Conservation (phyloP, 345 rosid species). For the Adansonia digitata region DNA sequence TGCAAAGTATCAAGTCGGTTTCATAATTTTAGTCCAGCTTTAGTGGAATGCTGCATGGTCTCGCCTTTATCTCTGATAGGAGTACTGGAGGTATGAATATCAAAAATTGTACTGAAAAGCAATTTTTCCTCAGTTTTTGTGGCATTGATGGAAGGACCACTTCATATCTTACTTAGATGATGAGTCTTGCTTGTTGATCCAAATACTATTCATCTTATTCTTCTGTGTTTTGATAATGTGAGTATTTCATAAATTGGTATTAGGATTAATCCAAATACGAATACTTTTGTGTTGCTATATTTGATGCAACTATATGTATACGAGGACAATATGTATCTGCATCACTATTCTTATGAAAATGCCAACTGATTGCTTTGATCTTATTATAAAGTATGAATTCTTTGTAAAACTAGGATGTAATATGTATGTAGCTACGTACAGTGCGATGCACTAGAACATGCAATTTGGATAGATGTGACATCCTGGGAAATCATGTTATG, state of each 20-base stretch:
- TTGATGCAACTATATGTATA: no score
- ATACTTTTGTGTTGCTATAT: no score
- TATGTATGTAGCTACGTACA: no score
- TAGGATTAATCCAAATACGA: no score
- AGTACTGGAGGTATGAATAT: background rate
- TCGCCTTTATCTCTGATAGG: background rate
- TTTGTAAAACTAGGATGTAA: no score
- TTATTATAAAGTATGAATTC: no score
- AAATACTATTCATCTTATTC: background rate
- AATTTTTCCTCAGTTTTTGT: background rate
- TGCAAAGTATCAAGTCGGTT: background rate
- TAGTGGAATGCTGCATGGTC: background rate
- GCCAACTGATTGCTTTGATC: no score
- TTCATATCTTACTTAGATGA: background rate
- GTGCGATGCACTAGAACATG: no score
- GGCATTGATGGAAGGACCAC: background rate
- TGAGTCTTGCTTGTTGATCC: background rate
- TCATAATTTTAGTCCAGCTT: background rate
- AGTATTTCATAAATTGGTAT: background rate
- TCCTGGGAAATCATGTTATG: no score
- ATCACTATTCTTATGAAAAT: no score
- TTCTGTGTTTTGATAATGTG: background rate
- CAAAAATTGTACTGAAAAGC: background rate
- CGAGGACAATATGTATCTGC: no score
- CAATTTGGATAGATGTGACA: no score